These are phyloP conservation scores for Usnea hakonensis DNA, from an alignment of 495 filamentous ascomycete species.

Conservation along the genomic window DNA sequence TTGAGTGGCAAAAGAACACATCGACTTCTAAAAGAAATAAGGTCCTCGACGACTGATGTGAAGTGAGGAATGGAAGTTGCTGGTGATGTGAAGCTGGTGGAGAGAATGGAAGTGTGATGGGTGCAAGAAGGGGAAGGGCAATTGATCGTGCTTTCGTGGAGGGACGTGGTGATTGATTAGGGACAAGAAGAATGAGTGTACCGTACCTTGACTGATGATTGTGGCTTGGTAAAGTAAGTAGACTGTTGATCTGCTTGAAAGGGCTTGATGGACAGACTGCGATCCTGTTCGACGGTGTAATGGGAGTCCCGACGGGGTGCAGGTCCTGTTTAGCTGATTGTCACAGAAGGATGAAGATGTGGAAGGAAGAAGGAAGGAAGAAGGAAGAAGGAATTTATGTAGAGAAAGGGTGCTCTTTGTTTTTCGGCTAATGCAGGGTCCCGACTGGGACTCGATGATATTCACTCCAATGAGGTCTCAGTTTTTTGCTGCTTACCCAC, in stretches of 20 bases:
- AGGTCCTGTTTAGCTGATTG: conserved; percentile 2
- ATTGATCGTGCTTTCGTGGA: neutral
- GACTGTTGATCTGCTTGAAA: neutral
- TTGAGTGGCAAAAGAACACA: neutral
- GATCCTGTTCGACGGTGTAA: neutral
- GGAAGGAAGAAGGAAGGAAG: neutral
- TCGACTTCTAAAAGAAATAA: neutral
- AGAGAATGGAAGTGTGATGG: neutral
- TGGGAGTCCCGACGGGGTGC: neutral
- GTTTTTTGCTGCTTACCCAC: neutral
- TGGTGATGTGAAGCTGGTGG: neutral
- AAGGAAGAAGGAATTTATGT: neutral
- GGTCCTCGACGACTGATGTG: neutral
- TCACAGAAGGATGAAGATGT: neutral
- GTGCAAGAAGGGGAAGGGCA: neutral
- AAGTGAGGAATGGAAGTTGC: neutral
- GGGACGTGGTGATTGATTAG: neutral
- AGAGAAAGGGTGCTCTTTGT: neutral
- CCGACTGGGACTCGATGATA: neutral
- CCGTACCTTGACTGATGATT: neutral
- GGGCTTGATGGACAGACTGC: neutral
- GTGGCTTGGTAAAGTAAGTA: too few species aligned
- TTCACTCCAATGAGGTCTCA: neutral
- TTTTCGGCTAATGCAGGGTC: neutral
- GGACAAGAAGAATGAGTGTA: neutral